These are phyloP conservation scores for Coleophoma eucalyptorum DNA, from an alignment of 2,329 filamentous ascomycete genomes.

Conservation along the genomic window DNA sequence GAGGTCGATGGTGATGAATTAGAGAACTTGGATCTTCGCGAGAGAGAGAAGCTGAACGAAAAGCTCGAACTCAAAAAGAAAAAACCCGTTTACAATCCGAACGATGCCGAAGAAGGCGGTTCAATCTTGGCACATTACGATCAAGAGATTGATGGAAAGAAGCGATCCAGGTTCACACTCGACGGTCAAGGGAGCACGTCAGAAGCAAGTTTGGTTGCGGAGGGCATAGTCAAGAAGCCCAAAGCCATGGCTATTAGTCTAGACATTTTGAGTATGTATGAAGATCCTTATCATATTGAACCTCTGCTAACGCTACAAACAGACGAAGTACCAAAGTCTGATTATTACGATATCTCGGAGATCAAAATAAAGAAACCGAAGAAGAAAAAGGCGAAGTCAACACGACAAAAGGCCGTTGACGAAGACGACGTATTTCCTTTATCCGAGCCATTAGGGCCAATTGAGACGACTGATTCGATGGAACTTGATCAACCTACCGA, in stretches of 20 bases:
- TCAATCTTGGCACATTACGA: conserved; percentile 38
- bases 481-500: conserved; percentile 63
- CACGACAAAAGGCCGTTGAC: conserved; percentile 64
- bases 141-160: conserved; percentile 89
- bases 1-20: conserved; percentile 90
- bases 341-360: conserved; percentile 83
- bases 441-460: conserved; percentile 27
- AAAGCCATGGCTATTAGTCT: conserved; percentile 73
- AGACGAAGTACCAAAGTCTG: conserved; percentile 68
- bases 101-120: conserved; percentile 59
- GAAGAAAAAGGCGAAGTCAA: conserved; percentile 80
- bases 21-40: conserved; percentile 69
- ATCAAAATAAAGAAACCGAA: conserved; percentile 95
- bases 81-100: conserved; percentile 83
- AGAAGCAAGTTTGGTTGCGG: conserved; percentile 54
- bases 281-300: neutral
- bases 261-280: conserved; percentile 58
- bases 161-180: conserved; percentile 81
- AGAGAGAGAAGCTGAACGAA: conserved; percentile 70
- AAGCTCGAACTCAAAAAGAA: conserved; percentile 86
- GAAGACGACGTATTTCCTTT: conserved; percentile 54
- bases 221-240: conserved; percentile 48
- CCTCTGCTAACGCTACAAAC: conserved; percentile 33
- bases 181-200: conserved; percentile 71
- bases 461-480: conserved; percentile 55